Base-by-base conservation (phyloP, 139 green algal species). In the Parachlorella kessleri region DNA sequence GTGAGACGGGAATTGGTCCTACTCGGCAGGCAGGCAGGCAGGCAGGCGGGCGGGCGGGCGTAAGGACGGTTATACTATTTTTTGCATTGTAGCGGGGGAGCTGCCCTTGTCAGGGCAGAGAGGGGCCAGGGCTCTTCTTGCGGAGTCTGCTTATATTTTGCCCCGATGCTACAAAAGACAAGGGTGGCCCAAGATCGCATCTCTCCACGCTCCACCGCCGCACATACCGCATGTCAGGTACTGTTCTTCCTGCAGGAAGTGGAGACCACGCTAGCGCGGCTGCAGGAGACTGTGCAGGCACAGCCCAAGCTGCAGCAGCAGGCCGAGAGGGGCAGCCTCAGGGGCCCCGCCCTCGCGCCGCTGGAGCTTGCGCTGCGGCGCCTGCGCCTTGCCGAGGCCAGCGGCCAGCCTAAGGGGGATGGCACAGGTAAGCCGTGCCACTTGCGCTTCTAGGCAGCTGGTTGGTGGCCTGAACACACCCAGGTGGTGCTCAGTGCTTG, bases 281-380 rank as follows among this genome's bases (percentile, higher is more conserved):
- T 81, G 35, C 24, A 54, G 3, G 55, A 24, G 18, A 37, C 23
- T 28, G 55, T 81, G 48, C 26, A 48, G 33, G 68, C 21, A 8
- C 67, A 64, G 48, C 54, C 37, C 30, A 39, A n/a, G 42, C 84
- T 48, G 72, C 48, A 21, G 4, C 1, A 7, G 28, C 37, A 40
- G 65, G 42, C 35, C 48, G 37, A 55, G n/a, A n/a, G 9, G 0
- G 74, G 41, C 28, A 38, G 24, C 3, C 66, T 85, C 63, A 59
- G 80, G 0, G 66, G 65, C 10, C 72, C 80, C 0, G 76, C 70
- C 65, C 72, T 90, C 24, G 83, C 81, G 21, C 53, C 68, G 35
- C 72, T 73, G 26, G 76, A 81, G 69, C 40, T 84, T 74, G 76
- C 66, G 55, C 69, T 84, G 72, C 84, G 39, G 54, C 78, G 41